Base-by-base conservation (phyloP, 2,329 filamentous ascomycete species). In the Sclerotinia borealis region DNA sequence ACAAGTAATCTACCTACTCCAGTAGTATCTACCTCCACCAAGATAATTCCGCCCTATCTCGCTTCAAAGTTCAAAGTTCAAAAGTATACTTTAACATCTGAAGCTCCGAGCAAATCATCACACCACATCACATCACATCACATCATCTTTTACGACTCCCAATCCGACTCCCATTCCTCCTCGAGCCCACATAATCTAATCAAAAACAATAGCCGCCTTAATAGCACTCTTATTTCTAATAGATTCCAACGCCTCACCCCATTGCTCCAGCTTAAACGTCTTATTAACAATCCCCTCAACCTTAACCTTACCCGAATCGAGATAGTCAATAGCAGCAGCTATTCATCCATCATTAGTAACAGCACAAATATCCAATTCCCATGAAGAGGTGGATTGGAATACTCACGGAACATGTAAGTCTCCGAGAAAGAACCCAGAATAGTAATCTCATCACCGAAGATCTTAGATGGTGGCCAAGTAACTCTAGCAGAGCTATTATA, bases 341-440 rank as follows among this genome's bases (percentile, higher is more conserved):
- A 80, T 79, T 77, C 55, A 80, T 77, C 47, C 55, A 80, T 77
- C 47, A 29, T 65, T 37, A 62, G 59, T 43, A 56, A 59, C 8
- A 34, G 13, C 11, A 25, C 15, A 19, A 45, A 9, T 13, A 7
- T 25, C 25, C 17, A 45, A 9, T 13, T 8, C 22, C 25, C 17
- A 31, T 10, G 9, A 17, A 50, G 36, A 3, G 17, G 25, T 9
- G 25, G 45, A 36, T 29, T n/a, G 34, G 5, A 31, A 15, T 27
- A 76, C 77, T 72, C 76, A 79, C 78, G 86, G 80, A 89, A 89
- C 81, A 88, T 89, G 77, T 86, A 88, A 29, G 86, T 88, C 75
- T 90, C 87, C 54, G 85, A 89, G 78, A 91, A 91, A 59, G 84
- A 88, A 31, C 88, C 87, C 61, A 91, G 78, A 68, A 91, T 89